Conservation (phyloP, 2,329 filamentous ascomycete genomes). For the Beauveria asiatica region DNA sequence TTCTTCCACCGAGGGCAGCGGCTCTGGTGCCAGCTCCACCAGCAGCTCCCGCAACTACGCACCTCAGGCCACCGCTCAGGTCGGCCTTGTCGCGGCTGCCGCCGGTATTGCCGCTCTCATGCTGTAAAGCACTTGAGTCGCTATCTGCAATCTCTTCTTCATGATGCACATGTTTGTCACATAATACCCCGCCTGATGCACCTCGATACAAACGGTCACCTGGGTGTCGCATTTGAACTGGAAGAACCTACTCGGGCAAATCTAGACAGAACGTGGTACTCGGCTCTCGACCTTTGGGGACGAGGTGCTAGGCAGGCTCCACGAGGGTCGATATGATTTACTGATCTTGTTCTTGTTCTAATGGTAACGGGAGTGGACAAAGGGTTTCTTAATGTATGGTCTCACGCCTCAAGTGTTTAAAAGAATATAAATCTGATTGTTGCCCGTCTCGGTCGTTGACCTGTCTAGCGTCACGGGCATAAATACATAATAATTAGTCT, state of each 20-base stretch:
- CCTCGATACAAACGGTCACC: slow-evolving; percentile 18
- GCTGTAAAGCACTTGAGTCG: slow-evolving; percentile 29
- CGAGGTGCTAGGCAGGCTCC: slow-evolving; percentile 21
- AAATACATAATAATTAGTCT: slow-evolving; percentile 9
- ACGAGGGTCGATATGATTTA: slow-evolving; percentile 26
- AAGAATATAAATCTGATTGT: slow-evolving; percentile 7
- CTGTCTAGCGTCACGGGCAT: background rate
- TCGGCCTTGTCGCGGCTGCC: slow-evolving; percentile 39
- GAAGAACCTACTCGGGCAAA: background rate
- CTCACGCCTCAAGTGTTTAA: slow-evolving; percentile 5
- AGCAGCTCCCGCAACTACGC: slow-evolving; percentile 11
- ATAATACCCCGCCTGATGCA: slow-evolving; percentile 31
- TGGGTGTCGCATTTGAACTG: slow-evolving; percentile 5
- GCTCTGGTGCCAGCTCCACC: slow-evolving; percentile 16
- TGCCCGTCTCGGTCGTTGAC: background rate
- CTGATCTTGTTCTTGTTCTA: slow-evolving; percentile 22
- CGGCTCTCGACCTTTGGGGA: slow-evolving; percentile 19
- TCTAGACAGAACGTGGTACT: slow-evolving; percentile 12
- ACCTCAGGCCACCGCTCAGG: slow-evolving; percentile 33
- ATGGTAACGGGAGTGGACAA: slow-evolving; percentile 25
- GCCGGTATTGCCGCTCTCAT: slow-evolving; percentile 41
- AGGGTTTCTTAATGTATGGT: slow-evolving; percentile 16
- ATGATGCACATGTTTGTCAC: slow-evolving; percentile 33
- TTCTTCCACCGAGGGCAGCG: slow-evolving; percentile 10
- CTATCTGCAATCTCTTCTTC: slow-evolving; percentile 12